These are phyloP conservation scores for Pinus albicaulis DNA, from an alignment of 75 land plant species.

Conservation along the genomic window DNA sequence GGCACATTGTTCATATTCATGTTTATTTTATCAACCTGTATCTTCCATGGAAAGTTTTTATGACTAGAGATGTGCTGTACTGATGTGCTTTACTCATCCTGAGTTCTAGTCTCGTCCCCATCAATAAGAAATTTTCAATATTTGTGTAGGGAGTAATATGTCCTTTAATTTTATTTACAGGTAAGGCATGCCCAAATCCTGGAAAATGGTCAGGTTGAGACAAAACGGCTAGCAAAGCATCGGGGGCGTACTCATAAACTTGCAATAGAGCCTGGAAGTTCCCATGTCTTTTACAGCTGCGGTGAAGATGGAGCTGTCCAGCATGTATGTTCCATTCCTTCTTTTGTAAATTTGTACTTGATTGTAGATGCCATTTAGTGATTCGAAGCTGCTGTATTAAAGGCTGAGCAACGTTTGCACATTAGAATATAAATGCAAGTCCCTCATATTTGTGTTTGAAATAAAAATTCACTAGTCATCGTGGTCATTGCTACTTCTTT, in stretches of 20 bases:
- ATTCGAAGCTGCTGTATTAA: constrained; percentile 1
- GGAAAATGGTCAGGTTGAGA: constrained; percentile 56
- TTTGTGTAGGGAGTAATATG: too few species aligned
- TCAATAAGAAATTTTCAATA: too few species aligned
- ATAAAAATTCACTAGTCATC: background rate
- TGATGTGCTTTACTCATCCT: background rate
- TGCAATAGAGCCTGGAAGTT: constrained; percentile 91
- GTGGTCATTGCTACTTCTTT: background rate
- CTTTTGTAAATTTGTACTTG: constrained; percentile 1
- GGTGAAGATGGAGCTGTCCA: constrained; percentile 90
- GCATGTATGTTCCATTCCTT: constrained; percentile 43
- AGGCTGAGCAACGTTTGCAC: background rate
- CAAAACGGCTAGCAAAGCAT: constrained; percentile 58
- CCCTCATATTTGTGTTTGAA: background rate
- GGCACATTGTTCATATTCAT: too few species aligned
- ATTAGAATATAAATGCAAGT: background rate
- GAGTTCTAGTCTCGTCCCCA: too few species aligned
- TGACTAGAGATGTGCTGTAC: background rate
- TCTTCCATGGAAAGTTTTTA: too few species aligned
- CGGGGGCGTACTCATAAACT: constrained; percentile 73
- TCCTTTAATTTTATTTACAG: constrained; percentile 30
- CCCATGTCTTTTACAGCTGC: constrained; percentile 75
- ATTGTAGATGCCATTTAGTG: background rate
- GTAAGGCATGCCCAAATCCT: constrained; percentile 57
- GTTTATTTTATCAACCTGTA: too few species aligned